Evolutionary conservation across 495 filamentous ascomycete genomes (phyloP), one percentile per base, ranked within the genome.

Genomic region (Aspergillus cavernicola): DNA sequence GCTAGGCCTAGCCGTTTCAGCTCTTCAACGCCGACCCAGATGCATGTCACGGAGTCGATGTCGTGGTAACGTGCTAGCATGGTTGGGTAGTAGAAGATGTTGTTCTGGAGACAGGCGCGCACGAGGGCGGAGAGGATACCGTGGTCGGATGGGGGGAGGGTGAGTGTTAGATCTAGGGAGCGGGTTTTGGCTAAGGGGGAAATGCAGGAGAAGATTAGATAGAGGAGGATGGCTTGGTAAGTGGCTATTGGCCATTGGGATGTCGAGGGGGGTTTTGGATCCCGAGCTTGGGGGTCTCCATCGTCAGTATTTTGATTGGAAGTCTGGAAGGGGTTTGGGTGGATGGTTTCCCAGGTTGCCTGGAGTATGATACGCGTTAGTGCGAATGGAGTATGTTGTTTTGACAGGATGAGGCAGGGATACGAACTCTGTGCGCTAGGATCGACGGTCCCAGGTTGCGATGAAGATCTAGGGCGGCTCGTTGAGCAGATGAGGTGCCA

Each of bases 11-110:
- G 22, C 3, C 55, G 41, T 18, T 57, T 57, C 6, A 57, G 45
- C 36, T 57, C 55, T 38, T 57, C 55, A 2, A 57, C 55, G 9
- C 55, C 55, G 8, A 57, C 55, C 55, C 55, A 57, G 12, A 57
- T 57, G n/a, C 55, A 57, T 5, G 55, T 52, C 8, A 57, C 37
- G 22, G 24, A 26, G 18, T 57, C 43, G 37, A 57, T 42, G 1
- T 16, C 29, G 7, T 29, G 42, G 13, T 57, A 57, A 1, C 55
- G 55, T 12, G 24, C 26, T 10, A 57, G 42, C 55, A 57, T 57
- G 7, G 19, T 19, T 0, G 55, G 55, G 43, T 57, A 57, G 12
- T 39, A 53, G 41, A 57, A 53, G 26, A 57, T 40, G 36, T 51
- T 37, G 36, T 57, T 33, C 10, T 26, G 35, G 26, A 46, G 55